Evolutionary conservation across 768 basidiomycete species (phyloP).

Genomic region (Xanthoconium purpureum): DNA sequence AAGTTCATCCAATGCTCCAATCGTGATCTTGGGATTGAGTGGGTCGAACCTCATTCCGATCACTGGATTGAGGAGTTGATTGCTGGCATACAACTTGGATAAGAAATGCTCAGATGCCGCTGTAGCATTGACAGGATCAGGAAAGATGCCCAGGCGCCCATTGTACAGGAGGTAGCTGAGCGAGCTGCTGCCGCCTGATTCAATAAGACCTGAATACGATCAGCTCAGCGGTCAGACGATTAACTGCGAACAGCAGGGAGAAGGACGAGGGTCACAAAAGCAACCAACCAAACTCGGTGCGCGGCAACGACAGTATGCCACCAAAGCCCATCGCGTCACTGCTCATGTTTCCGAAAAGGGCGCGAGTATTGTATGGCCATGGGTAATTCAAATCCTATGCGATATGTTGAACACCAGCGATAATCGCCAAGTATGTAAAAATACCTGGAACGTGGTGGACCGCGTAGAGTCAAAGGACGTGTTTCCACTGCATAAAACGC

Average conservation of each 20-base stretch:
- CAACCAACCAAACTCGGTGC: constrained; percentile 14
- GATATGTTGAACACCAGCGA: not conserved
- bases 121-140: constrained; percentile 20
- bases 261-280: not conserved
- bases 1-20: constrained; percentile 22
- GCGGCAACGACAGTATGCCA: constrained; percentile 9
- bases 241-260: not conserved
- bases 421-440: not conserved
- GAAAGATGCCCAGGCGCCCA: constrained; percentile 18
- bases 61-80: constrained; percentile 22
- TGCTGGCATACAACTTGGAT: constrained; percentile 8
- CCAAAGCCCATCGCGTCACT: constrained; percentile 18
- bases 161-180: constrained; percentile 23
- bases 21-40: constrained; percentile 24
- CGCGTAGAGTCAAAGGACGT: constrained; percentile 12
- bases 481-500: constrained; percentile 21
- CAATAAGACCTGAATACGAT: constrained; percentile 10
- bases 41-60: constrained; percentile 24
- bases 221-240: not conserved
- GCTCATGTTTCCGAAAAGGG: constrained; percentile 12
- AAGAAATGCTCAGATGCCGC: constrained; percentile 17
- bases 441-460: constrained; percentile 17
- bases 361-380: constrained; percentile 9
- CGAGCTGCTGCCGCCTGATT: constrained; percentile 11
- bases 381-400: constrained; percentile 8